Evolutionary conservation across 2,329 filamentous ascomycete species (phyloP).

Genomic region (Tricladium varicosporioides): DNA sequence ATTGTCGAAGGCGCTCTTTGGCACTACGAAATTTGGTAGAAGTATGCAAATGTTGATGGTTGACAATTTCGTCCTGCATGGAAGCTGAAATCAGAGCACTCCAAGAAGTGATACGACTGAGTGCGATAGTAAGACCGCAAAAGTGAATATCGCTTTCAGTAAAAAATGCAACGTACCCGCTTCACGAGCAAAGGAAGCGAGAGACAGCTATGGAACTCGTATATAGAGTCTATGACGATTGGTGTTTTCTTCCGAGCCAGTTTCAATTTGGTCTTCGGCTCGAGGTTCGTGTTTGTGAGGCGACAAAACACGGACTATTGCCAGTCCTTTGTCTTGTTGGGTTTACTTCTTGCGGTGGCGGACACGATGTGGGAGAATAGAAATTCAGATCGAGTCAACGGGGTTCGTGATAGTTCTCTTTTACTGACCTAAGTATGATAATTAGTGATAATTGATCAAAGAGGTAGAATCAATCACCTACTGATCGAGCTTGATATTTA

Average conservation of each 20-base stretch:
- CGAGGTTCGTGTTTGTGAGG: no score
- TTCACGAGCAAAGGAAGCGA: not conserved
- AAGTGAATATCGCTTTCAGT: not conserved
- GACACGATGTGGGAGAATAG: not conserved
- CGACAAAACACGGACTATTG: no score
- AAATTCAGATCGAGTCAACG: not conserved
- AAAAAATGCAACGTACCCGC: not conserved
- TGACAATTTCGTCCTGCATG: conserved; percentile 14
- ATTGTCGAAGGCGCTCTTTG: conserved; percentile 19
- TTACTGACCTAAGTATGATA: not conserved
- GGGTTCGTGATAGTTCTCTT: not conserved
- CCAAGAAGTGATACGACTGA: not conserved
- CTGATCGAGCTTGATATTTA: not conserved
- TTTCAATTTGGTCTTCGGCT: no score
- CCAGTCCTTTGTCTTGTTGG: no score
- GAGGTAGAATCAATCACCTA: not conserved
- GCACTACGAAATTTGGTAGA: conserved; percentile 15
- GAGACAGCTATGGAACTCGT: not conserved
- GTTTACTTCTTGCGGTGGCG: no score
- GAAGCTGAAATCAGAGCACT: not conserved
- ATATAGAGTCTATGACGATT: no score
- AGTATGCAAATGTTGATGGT: conserved; percentile 13
- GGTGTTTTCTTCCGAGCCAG: no score
- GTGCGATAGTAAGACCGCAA: not conserved
- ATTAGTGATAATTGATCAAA: not conserved